Evolutionary conservation across 2,329 filamentous ascomycete genomes (phyloP).

Genomic region (Pseudovirgaria hyperparasitica): DNA sequence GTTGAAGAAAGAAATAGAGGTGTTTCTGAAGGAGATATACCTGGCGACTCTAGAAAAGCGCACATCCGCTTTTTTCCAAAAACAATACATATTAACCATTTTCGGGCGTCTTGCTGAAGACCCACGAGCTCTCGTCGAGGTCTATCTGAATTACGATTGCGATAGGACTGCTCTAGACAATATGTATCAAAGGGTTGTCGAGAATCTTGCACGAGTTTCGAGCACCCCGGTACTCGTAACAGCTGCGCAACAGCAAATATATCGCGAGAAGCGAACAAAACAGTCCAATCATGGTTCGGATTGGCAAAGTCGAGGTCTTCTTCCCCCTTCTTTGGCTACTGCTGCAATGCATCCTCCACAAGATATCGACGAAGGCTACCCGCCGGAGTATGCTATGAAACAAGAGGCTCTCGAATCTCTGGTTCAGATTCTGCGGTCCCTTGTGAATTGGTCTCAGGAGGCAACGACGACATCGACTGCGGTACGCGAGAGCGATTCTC

Average conservation of each 20-base stretch:
- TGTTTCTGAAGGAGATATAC: constrained; percentile 96
- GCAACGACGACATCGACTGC: constrained; percentile 35
- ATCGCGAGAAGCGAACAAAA: constrained; percentile 64
- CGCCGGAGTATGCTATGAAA: constrained; percentile 84
- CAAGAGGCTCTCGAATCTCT: constrained; percentile 77
- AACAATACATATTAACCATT: constrained; percentile 79
- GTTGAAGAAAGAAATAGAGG: constrained; percentile 97
- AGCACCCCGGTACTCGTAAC: constrained; percentile 66
- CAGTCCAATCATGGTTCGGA: constrained; percentile 48
- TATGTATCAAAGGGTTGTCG: constrained; percentile 88
- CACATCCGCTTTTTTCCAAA: constrained; percentile 78
- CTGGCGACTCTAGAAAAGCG: constrained; percentile 79
- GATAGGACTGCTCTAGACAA: constrained; percentile 87
- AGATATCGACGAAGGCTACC: constrained; percentile 57
- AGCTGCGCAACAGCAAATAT: constrained; percentile 68
- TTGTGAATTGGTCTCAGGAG: constrained; percentile 87
- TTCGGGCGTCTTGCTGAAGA: constrained; percentile 75
- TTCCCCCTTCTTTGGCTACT: constrained; percentile 78
- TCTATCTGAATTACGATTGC: constrained; percentile 97
- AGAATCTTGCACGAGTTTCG: constrained; percentile 81
- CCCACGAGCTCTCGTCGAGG: constrained; percentile 78
- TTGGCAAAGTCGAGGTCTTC: constrained; percentile 74
- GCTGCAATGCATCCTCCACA: constrained; percentile 49
- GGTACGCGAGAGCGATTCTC: constrained; percentile 27
- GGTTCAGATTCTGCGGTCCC: constrained; percentile 74